Conservation (phyloP, 2,329 filamentous ascomycete genomes). For the Metarhizium brunneum region DNA sequence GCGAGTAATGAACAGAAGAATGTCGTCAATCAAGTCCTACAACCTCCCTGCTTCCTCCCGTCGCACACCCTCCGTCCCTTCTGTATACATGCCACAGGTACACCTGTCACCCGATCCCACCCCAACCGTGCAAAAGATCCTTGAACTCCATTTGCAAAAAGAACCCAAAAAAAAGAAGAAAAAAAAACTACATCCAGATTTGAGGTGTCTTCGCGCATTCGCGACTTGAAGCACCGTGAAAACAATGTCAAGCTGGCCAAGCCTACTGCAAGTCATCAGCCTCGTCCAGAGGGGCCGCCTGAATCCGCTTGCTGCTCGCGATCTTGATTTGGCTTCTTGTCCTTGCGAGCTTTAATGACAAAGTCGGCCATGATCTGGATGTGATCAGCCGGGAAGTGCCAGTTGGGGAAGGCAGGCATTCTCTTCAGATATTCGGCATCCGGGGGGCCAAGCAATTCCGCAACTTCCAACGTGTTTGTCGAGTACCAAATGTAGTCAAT, state of each 20-base stretch:
- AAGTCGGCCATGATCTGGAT: slow-evolving; percentile 85
- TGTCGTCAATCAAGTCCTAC: slow-evolving; percentile 13
- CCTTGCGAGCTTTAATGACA: slow-evolving; percentile 78
- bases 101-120: slow-evolving; percentile 6
- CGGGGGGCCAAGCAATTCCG: slow-evolving; percentile 75
- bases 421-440: slow-evolving; percentile 77
- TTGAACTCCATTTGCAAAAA: slow-evolving; percentile 29
- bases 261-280: slow-evolving; percentile 13
- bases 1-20: neutral
- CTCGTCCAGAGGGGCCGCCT: slow-evolving; percentile 27
- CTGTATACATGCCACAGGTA: slow-evolving; percentile 12
- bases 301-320: slow-evolving; percentile 49
- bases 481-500: slow-evolving; percentile 99
- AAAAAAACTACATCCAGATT: slow-evolving; percentile 30
- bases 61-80: slow-evolving; percentile 4
- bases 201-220: slow-evolving; percentile 8
- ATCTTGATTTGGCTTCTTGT: slow-evolving; percentile 59
- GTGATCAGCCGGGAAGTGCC: slow-evolving; percentile 90
- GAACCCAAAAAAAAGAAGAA: slow-evolving; percentile 20
- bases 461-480: slow-evolving; percentile 77
- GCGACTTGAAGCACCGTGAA: slow-evolving; percentile 2
- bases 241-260: neutral
- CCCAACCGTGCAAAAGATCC: slow-evolving; percentile 17
- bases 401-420: slow-evolving; percentile 86
- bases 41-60: slow-evolving; percentile 1